Evolutionary conservation across 208 protist genomes (phyloP).

Genomic region (Acanthamoeba divionensis): DNA sequence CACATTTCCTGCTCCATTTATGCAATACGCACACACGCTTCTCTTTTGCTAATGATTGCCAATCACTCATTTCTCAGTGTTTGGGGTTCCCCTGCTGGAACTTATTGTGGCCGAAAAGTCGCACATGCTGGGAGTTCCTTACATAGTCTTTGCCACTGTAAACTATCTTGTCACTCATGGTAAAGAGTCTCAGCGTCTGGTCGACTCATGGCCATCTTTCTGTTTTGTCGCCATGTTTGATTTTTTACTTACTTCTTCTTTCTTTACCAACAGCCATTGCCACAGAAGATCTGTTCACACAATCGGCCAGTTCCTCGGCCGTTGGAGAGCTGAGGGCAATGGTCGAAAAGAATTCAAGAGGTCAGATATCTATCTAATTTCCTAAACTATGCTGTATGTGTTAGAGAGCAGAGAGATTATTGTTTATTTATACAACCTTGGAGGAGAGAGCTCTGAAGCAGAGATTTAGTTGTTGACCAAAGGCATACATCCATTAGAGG

Average conservation of each 20-base stretch:
- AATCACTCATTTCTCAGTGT: neutral
- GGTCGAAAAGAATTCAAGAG: neutral
- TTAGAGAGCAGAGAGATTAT: too few relatives aligned
- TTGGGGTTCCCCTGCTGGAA: conserved; percentile 1
- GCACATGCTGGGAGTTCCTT: neutral
- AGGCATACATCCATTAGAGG: neutral
- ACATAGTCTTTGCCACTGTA: neutral
- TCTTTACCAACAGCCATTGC: neutral
- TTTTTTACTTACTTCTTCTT: neutral
- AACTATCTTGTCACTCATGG: conserved; percentile 29
- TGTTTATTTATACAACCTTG: too few relatives aligned
- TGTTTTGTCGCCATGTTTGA: too few relatives aligned
- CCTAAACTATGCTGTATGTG: too few relatives aligned
- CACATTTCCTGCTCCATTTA: too few relatives aligned
- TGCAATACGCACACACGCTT: too few relatives aligned
- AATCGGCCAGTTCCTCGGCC: neutral
- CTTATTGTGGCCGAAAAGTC: conserved; percentile 11
- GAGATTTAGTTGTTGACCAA: too few relatives aligned
- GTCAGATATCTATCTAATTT: too few relatives aligned
- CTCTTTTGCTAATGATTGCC: neutral
- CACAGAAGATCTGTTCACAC: conserved; percentile 24
- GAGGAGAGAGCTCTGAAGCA: too few relatives aligned
- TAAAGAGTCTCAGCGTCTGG: neutral
- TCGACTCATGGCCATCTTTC: too few relatives aligned
- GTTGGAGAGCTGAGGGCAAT: neutral